A percentile compares a stretch with the other conserved stretches of the same genome.
These are phyloP conservation scores for Alternaria dauci DNA, from an alignment of 2,329 filamentous ascomycete genomes.

Conservation along the genomic window DNA sequence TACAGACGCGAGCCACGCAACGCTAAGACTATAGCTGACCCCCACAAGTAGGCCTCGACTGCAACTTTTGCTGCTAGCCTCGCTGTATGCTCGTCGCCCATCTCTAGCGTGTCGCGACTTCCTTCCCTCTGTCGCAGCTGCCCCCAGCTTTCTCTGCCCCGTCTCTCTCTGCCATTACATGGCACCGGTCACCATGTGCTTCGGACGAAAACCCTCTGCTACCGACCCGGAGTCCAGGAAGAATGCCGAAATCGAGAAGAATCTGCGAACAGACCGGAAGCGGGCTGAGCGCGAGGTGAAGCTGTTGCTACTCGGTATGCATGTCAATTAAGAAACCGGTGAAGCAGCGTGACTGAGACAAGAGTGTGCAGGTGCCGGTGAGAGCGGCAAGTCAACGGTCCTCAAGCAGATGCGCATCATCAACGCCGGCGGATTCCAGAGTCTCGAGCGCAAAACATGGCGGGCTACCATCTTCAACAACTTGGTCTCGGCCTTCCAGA, in stretches of 20 bases:
- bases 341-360: constrained; percentile 33
- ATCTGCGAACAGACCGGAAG: constrained; percentile 88
- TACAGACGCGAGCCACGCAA: constrained; percentile 8
- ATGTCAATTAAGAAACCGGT: constrained; percentile 4
- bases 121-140: constrained; percentile 11
- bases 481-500: constrained; percentile 88
- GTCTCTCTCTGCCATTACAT: constrained; percentile 30
- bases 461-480: constrained; percentile 97
- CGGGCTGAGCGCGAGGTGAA: constrained; percentile 87
- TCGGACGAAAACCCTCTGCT: constrained; percentile 59
- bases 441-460: constrained; percentile 89
- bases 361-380: constrained; percentile 78
- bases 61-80: constrained; percentile 3
- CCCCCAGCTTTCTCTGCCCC: constrained; percentile 2
- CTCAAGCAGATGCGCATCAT: constrained; percentile 99
- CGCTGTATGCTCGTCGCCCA: constrained; percentile 11
- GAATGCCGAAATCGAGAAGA: constrained; percentile 81
- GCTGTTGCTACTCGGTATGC: constrained; percentile 86
- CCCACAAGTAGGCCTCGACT: constrained; percentile 1
- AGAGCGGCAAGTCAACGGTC: constrained; percentile 95
- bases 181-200: constrained; percentile 60
- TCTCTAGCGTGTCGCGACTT: constrained; percentile 14
- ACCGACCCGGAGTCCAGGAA: constrained; percentile 58
- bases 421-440: constrained; percentile 89
- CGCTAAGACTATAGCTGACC: neutral